phyloP scores from a whole-genome alignment of 192 early-diverging fungal species.

The Entophlyctis luteolus region DNA sequence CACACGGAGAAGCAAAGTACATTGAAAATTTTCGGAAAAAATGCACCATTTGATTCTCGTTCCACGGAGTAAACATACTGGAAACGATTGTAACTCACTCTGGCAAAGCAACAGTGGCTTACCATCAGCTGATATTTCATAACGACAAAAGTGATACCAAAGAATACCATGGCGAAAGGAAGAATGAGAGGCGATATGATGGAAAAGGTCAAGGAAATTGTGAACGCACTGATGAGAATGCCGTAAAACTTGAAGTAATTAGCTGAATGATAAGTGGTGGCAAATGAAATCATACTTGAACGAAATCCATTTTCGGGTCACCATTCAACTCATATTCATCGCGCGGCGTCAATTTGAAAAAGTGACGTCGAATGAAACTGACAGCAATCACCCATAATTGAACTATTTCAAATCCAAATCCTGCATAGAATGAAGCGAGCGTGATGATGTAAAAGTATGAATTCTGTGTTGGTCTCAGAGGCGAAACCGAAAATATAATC shows the following conservation, averaged over 20 bases:
- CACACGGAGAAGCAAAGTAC: slow-evolving; percentile 27
- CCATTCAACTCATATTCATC: slow-evolving; percentile 39
- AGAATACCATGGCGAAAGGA: slow-evolving; percentile 32
- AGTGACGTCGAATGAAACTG: slow-evolving; percentile 27
- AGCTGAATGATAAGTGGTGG: too few relatives aligned
- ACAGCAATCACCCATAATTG: slow-evolving; percentile 31
- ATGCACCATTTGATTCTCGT: slow-evolving; percentile 38
- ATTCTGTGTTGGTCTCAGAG: slow-evolving; percentile 1
- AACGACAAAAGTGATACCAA: slow-evolving; percentile 35
- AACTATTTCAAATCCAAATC: slow-evolving; percentile 35
- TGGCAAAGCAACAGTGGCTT: neutral
- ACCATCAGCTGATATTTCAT: slow-evolving; percentile 45
- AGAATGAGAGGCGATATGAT: slow-evolving; percentile 41
- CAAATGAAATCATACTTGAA: neutral
- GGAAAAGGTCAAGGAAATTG: slow-evolving; percentile 34
- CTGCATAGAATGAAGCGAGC: slow-evolving; percentile 27
- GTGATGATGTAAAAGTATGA: slow-evolving; percentile 35
- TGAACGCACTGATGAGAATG: slow-evolving; percentile 28
- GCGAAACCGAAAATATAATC: neutral
- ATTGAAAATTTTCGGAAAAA: slow-evolving; percentile 41
- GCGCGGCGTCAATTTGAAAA: slow-evolving; percentile 41
- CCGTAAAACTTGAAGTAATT: slow-evolving; percentile 25
- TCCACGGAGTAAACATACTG: slow-evolving; percentile 44
- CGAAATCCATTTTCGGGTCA: slow-evolving; percentile 28
- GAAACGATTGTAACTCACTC: neutral